Base-by-base conservation (phyloP, 371 early-diverging fungal species). In the Funneliformis caledonium region DNA sequence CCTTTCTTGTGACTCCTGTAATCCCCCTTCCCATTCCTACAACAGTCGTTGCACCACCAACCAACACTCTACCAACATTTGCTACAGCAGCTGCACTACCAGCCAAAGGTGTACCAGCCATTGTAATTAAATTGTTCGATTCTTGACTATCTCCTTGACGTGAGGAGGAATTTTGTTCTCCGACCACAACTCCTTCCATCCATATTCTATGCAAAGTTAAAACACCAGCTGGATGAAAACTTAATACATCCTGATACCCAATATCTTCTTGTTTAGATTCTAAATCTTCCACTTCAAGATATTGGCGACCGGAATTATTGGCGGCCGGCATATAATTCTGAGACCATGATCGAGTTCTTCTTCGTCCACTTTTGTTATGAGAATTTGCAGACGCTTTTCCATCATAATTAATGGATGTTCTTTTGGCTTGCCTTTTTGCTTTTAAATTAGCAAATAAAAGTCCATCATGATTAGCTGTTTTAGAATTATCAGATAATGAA, bases 51-150 rank as follows among this genome's bases (percentile, higher is more conserved):
- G 79, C 79, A 7, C 79, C 52, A 69, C 67, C 79, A 26, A 78
- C 79, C 26, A 78, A 56, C 8, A 16, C 79, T 50, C 79, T 68
- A 59, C 79, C 79, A 19, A 78, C 50, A 78, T 67, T 78, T 9
- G 79, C 79, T 69, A 78, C 79, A 12, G 79, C 79, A 3, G 78
- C 78, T 37, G 69, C 78, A 50, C 50, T 78, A 68, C 76, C 76
- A 14, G 64, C 61, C 62, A 76, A 62, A 16, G 76, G 76, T 26
- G 61, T 61, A 22, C 76, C 76, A 12, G 62, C 47, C 19, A 76
- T 62, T 26, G 60, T 22, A 59, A 76, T 76, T 61, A 76, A 8
- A 42, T 61, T 61, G 31, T 65, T 78, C 31, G 43, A 19, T 77
- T 43, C 62, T 42, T 77, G 65, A 12, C 69, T 70, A 47, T 67